phyloP scores from a whole-genome alignment of 169 alveolate genomes.

The Babesia caballi region DNA sequence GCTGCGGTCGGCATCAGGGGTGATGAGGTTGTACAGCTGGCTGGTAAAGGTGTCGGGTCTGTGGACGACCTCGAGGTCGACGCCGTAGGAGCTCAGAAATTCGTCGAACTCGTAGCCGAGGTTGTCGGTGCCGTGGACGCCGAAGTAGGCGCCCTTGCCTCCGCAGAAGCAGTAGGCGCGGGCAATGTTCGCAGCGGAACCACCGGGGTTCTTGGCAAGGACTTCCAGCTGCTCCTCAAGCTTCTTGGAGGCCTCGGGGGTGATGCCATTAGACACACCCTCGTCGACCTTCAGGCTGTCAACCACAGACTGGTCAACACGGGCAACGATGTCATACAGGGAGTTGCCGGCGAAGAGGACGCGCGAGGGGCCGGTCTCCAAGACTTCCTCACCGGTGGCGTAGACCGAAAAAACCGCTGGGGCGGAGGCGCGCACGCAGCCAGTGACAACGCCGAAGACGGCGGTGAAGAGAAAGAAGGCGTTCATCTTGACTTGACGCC shows the following conservation, averaged over 20 bases:
- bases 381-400: not conserved
- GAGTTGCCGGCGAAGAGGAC: conserved; percentile 20
- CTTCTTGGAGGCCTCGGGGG: not conserved
- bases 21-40: not conserved
- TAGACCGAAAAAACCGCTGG: not conserved
- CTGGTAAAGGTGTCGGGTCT: conserved; percentile 2
- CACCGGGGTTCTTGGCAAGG: not conserved
- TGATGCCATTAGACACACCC: conserved; percentile 5
- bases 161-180: conserved; percentile 11
- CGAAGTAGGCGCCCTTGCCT: conserved; percentile 12
- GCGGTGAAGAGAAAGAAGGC: not conserved
- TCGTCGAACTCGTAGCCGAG: not conserved
- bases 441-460: not conserved
- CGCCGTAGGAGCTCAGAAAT: not conserved
- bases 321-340: conserved; percentile 1
- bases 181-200: not conserved
- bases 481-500: not conserved
- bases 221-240: not conserved
- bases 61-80: not conserved
- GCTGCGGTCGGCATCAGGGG: conserved; percentile 20
- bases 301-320: conserved; percentile 8
- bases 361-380: not conserved
- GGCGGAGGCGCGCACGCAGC: too few species aligned
- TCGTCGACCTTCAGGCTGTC: not conserved
- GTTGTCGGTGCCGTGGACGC: conserved; percentile 1